Percentiles rank a stretch among this genome's conserved stretches.
These are phyloP conservation scores for Magnaporthiopsis poae DNA, from an alignment of 2,329 filamentous ascomycete species.

Conservation along the genomic window DNA sequence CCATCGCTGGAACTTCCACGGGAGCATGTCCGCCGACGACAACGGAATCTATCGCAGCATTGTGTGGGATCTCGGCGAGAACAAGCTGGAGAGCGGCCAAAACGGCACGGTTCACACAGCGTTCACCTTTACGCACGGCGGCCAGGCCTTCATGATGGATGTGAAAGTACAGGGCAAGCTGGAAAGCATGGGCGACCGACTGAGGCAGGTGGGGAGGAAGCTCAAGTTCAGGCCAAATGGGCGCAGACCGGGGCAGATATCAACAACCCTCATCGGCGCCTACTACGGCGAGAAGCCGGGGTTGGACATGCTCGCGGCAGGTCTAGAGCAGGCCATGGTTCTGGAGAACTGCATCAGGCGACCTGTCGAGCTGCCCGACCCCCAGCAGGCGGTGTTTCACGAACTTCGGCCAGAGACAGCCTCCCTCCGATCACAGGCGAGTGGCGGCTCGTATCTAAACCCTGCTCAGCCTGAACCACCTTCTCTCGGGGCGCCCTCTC, in stretches of 20 bases:
- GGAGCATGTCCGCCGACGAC: background rate
- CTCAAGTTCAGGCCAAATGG: slow-evolving; percentile 1
- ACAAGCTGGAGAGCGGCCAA: slow-evolving; percentile 11
- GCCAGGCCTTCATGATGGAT: slow-evolving; percentile 11
- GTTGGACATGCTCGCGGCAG: no score
- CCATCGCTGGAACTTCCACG: slow-evolving; percentile 5
- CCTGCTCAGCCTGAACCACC: no score
- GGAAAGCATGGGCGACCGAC: slow-evolving; percentile 2
- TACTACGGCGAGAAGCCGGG: background rate
- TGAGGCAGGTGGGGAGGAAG: background rate
- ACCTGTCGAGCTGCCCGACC: no score
- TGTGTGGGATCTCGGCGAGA: slow-evolving; percentile 13
- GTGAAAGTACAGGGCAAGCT: slow-evolving; percentile 13
- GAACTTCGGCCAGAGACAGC: no score
- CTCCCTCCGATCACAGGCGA: no score
- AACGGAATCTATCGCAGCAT: slow-evolving; percentile 10
- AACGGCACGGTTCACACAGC: slow-evolving; percentile 11
- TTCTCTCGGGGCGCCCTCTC: no score
- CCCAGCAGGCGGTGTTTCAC: no score
- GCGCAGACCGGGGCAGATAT: background rate
- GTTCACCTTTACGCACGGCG: slow-evolving; percentile 12
- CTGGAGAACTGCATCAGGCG: no score
- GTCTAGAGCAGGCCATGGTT: no score
- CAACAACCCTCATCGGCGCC: background rate
- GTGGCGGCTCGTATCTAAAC: no score